Percentiles rank a stretch among this genome's conserved stretches.
Conservation (phyloP, 305 asterid species). For the Solanum chacoense region DNA sequence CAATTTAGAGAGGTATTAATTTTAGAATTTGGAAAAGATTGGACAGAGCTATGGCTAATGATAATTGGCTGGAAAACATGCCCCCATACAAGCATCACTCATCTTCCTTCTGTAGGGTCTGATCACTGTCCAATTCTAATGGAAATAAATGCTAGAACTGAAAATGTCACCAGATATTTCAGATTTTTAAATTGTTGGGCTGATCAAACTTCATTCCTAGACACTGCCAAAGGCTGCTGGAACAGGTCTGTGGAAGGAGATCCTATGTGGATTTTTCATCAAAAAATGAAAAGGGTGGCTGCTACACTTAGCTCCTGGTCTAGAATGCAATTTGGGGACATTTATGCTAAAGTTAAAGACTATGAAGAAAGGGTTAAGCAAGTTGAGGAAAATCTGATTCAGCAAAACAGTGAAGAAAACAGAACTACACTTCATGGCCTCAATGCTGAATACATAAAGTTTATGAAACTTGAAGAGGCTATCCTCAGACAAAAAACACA, state of each 20-base stretch:
- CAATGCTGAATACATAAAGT: background rate
- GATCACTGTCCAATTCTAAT: too few species aligned
- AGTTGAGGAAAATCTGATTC: background rate
- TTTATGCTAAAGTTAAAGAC: background rate
- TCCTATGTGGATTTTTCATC: background rate
- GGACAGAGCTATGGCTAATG: background rate
- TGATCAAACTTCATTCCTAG: background rate
- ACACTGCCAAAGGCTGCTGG: background rate
- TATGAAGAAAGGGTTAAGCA: background rate
- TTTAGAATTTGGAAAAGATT: background rate
- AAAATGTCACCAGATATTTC: background rate
- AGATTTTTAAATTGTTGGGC: background rate
- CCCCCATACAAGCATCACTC: too few species aligned
- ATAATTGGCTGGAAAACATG: too few species aligned
- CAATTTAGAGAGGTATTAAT: background rate
- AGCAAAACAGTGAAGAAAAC: background rate
- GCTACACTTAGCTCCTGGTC: background rate
- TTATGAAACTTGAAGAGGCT: background rate
- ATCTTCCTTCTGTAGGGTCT: too few species aligned
- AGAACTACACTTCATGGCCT: background rate
- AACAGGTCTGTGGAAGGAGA: background rate
- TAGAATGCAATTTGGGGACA: background rate
- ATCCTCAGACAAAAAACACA: background rate
- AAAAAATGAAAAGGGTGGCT: background rate
- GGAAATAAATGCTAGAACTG: background rate